Conservation (phyloP, 768 basidiomycete genomes). For the Trametes meyenii region DNA sequence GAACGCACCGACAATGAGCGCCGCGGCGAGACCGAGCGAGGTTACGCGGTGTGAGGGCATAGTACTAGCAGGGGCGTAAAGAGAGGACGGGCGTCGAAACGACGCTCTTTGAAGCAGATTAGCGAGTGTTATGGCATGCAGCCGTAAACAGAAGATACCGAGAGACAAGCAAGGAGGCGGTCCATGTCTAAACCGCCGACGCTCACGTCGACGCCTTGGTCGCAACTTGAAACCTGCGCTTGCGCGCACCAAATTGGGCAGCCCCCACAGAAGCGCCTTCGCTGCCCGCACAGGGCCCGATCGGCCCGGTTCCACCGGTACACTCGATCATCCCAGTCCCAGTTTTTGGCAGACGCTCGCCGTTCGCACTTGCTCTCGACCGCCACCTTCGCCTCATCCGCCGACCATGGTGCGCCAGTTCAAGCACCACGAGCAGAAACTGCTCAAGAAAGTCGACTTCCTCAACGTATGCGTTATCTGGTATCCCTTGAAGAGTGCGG, state of each 20-base stretch:
- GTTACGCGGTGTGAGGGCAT: slow-evolving; percentile 1
- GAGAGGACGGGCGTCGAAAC: background rate
- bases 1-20: background rate
- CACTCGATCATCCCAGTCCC: background rate
- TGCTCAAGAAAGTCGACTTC: slow-evolving; percentile 97
- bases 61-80: background rate
- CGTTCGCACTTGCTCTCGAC: slow-evolving; percentile 8
- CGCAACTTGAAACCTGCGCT: slow-evolving; percentile 1
- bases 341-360: slow-evolving; percentile 15
- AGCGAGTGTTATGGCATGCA: background rate
- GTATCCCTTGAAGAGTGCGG: background rate
- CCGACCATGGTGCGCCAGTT: slow-evolving; percentile 82
- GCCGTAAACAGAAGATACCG: background rate
- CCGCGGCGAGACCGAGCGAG: slow-evolving; percentile 1
- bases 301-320: background rate
- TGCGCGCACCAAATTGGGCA: slow-evolving; percentile 2
- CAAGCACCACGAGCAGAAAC: slow-evolving; percentile 94
- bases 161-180: background rate
- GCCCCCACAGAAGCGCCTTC: background rate
- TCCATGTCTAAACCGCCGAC: background rate
- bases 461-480: slow-evolving; percentile 63
- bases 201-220: background rate
- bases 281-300: background rate
- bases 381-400: background rate
- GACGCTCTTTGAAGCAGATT: background rate